Evolutionary conservation across 1,284 basidiomycete species (phyloP), one percentile per base, ranked within the genome.

Genomic region (Heterobasidion annosum): DNA sequence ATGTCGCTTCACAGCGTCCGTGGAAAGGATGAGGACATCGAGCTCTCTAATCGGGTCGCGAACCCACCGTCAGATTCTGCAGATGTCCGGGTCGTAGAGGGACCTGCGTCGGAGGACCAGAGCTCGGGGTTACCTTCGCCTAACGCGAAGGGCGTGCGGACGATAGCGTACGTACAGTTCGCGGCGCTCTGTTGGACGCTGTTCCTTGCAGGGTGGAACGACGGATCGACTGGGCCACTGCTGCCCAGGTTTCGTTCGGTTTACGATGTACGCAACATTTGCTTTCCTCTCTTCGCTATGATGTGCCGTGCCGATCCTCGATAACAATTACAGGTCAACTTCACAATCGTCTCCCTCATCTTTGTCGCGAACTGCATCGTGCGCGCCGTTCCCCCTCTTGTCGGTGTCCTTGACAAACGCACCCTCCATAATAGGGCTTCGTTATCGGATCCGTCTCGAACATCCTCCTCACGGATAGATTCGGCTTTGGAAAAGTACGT

Each of bases 201-300:
- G 40, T 74, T 75, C 48, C 58, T 81, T 8, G 68, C 71, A 3
- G 82, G 82, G 4, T 83, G 81, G 80, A 83, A 82, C 62, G 82
- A 84, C 62, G 80, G 77, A 3, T 74, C 76, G n/a, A 74, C 76
- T 16, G 82, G 81, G 0, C 81, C 82, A 1, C 66, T 84, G 8
- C 63, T 84, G 1, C 82, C 81, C 18, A 68, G 71, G 1, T 74
- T 85, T 12, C 81, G 82, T 59, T 62, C 63, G 0, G 68, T 78
- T 50, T 84, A 83, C 59, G 59, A 72, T 51, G 76, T 77, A 60
- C 34, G 70, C 61, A 2, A 42, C 3, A 0, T 57, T n/a, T 9
- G 9, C 7, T 43, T 34, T 48, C 44, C 52, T 10, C 8, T 45
- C 67, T 61, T 57, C n/a, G 10, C 8, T 32, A 16, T 35, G 34